phyloP scores from a whole-genome alignment of 176 grass and related monocot species.

The Alopecurus myosuroides region DNA sequence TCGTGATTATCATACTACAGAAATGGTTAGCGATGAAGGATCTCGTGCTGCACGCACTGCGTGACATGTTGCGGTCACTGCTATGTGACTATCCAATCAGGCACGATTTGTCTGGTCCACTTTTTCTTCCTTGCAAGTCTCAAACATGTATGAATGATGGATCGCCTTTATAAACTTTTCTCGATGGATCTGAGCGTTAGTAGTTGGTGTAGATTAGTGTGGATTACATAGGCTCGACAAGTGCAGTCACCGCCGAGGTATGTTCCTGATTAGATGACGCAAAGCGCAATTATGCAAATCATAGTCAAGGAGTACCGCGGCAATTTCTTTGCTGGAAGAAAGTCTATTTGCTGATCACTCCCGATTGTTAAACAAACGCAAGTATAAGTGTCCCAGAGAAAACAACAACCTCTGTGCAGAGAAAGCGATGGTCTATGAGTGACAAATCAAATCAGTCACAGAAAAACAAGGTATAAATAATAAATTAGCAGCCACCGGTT shows the following conservation, averaged over 20 bases:
- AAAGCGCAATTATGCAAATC: neutral
- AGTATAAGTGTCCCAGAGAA: neutral
- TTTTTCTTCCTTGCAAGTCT: slow-evolving; percentile 32
- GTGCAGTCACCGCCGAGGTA: neutral
- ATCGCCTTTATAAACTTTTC: slow-evolving; percentile 5
- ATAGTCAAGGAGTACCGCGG: neutral
- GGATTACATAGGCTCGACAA: neutral
- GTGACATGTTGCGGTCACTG: neutral
- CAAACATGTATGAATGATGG: neutral
- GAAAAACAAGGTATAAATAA: neutral
- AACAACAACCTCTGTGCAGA: neutral
- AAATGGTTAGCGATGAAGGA: neutral
- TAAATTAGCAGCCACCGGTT: neutral
- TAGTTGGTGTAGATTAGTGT: neutral
- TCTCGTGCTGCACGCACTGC: neutral
- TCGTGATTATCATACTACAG: neutral
- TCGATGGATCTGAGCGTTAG: neutral
- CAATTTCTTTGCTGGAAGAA: neutral
- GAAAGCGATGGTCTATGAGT: neutral
- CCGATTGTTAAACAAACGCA: neutral
- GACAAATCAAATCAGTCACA: neutral
- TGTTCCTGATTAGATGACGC: neutral
- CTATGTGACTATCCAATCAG: slow-evolving; percentile 17
- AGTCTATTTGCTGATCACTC: neutral
- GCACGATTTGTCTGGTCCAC: neutral